Evolutionary conservation across 2,329 filamentous ascomycete species (phyloP).

Genomic region (Dothideomycetidae sp.): DNA sequence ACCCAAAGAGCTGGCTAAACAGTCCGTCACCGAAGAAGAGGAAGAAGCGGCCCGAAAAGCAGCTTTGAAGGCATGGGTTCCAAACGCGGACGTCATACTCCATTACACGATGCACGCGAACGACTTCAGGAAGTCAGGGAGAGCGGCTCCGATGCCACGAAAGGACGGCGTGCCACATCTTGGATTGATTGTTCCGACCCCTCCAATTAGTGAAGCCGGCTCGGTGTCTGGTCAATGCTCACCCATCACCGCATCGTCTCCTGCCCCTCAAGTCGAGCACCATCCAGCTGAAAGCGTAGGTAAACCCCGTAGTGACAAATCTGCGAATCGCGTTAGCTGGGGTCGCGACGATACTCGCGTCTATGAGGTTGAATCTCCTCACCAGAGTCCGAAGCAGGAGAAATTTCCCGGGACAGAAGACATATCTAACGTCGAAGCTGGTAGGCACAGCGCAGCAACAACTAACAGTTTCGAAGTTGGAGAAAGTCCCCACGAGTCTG

Average conservation of each 20-base stretch:
- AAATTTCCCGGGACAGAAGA: slow-evolving; percentile 22
- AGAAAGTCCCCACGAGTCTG: slow-evolving; percentile 11
- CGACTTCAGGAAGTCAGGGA: slow-evolving; percentile 9
- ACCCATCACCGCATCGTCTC: slow-evolving; percentile 20
- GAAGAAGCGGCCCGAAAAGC: slow-evolving; percentile 1
- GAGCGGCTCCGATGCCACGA: slow-evolving; percentile 27
- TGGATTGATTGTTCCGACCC: slow-evolving; percentile 44
- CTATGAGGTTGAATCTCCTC: slow-evolving; percentile 25
- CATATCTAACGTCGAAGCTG: slow-evolving; percentile 26
- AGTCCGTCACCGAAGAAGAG: slow-evolving; percentile 16
- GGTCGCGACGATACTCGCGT: slow-evolving; percentile 33
- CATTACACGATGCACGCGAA: slow-evolving; percentile 29
- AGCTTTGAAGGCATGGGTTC: slow-evolving; percentile 25
- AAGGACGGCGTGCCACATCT: slow-evolving; percentile 36
- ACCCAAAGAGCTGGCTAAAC: slow-evolving; percentile 30
- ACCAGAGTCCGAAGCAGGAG: slow-evolving; percentile 29
- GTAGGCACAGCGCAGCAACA: slow-evolving; percentile 18
- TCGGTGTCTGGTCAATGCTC: slow-evolving; percentile 24
- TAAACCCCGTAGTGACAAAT: slow-evolving; percentile 1
- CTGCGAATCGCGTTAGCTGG: slow-evolving; percentile 28
- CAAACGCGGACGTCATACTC: slow-evolving; percentile 32
- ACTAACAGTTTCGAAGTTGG: slow-evolving; percentile 22
- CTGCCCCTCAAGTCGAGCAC: slow-evolving; percentile 8
- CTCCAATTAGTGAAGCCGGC: slow-evolving; percentile 34
- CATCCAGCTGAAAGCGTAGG: background rate